phyloP scores from a whole-genome alignment of 2,329 filamentous ascomycete species.

The Septoria linicola region DNA sequence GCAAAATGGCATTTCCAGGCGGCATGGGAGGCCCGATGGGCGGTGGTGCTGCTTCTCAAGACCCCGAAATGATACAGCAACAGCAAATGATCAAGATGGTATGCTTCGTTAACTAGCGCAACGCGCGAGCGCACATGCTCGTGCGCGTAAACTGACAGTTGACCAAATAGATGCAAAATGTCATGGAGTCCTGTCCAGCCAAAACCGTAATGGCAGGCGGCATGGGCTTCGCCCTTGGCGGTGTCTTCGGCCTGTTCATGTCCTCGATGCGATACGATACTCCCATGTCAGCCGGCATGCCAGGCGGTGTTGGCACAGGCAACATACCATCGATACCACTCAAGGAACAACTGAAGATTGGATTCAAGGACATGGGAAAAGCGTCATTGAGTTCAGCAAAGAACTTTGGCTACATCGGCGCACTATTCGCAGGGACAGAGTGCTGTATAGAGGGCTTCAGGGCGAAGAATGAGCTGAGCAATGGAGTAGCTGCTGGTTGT shows the following conservation, averaged over 20 bases:
- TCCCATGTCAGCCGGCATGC: conserved; percentile 61
- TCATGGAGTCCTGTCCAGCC: conserved; percentile 88
- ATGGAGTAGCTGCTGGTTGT: conserved; percentile 84
- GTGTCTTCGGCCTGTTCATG: conserved; percentile 96
- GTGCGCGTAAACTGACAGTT: not conserved
- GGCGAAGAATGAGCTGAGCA: conserved; percentile 89
- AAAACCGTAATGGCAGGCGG: conserved; percentile 88
- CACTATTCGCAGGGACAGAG: conserved; percentile 87
- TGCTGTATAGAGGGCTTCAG: conserved; percentile 91
- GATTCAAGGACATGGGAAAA: conserved; percentile 92
- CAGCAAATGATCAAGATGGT: conserved; percentile 51
- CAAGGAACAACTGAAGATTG: conserved; percentile 75
- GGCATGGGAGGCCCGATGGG: conserved; percentile 15
- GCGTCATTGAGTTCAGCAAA: conserved; percentile 80
- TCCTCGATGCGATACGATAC: conserved; percentile 99
- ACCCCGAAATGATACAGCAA: conserved; percentile 43
- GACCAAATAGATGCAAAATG: conserved; percentile 65
- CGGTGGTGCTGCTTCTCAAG: conserved; percentile 22
- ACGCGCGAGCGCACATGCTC: not conserved
- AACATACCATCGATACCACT: conserved; percentile 66
- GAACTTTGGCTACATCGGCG: conserved; percentile 93
- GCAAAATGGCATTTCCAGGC: conserved; percentile 25
- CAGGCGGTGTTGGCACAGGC: conserved; percentile 47
- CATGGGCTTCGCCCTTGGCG: conserved; percentile 92
- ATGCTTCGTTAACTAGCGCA: conserved; percentile 16